Evolutionary conservation across 2,329 filamentous ascomycete species (phyloP).

Genomic region (Stagonosporopsis chrysanthemi): DNA sequence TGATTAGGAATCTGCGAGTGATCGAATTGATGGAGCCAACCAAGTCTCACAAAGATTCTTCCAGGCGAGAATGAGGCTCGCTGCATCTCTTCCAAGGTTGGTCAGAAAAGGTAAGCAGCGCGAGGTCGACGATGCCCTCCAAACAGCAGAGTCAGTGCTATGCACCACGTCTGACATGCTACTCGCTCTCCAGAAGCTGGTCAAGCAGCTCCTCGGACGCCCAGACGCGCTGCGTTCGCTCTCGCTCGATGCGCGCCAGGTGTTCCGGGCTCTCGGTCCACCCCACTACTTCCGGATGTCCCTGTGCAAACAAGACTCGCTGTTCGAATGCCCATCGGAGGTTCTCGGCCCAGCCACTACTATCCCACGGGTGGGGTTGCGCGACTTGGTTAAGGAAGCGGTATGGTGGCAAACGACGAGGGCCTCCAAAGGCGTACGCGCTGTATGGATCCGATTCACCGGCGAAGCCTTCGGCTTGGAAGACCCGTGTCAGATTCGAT

Average conservation of each 20-base stretch:
- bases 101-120: background rate
- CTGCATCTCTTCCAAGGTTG: background rate
- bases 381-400: slow-evolving; percentile 26
- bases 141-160: background rate
- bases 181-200: slow-evolving; percentile 9
- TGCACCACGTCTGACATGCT: background rate
- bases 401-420: slow-evolving; percentile 26
- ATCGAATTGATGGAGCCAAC: background rate
- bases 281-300: slow-evolving; percentile 4
- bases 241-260: slow-evolving; percentile 29
- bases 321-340: slow-evolving; percentile 35
- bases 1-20: background rate
- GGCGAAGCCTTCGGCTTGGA: slow-evolving; percentile 10
- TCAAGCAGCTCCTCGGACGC: slow-evolving; percentile 30
- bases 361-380: slow-evolving; percentile 22
- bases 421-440: slow-evolving; percentile 29
- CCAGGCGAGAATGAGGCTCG: too few relatives aligned
- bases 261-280: slow-evolving; percentile 39
- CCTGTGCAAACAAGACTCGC: slow-evolving; percentile 13
- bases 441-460: slow-evolving; percentile 17
- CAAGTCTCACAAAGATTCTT: background rate
- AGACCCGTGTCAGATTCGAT: background rate
- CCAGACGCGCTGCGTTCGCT: slow-evolving; percentile 28
- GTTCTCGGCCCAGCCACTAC: slow-evolving; percentile 37
- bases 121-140: background rate